Evolutionary conservation across 805 yeast genomes (phyloP), one percentile per base, ranked within the genome.

Genomic region (Yarrowia bubula): DNA sequence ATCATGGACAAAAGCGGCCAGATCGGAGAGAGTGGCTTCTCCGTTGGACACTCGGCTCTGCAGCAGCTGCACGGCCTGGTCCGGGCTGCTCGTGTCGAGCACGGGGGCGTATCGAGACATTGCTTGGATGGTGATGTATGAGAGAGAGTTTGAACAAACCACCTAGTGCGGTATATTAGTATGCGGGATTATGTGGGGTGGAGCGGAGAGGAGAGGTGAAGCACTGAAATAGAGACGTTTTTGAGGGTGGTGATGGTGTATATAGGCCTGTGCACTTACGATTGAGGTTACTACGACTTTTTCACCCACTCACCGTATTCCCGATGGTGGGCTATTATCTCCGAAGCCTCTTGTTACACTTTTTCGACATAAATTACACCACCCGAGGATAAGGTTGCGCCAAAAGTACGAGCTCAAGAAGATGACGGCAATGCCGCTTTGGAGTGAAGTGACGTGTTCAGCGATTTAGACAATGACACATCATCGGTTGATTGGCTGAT

Each of bases 121-220:
- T 28, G 38, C 53, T 17, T n/a, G 22, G 39, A 17, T 57, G 41
- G 17, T 55, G 50, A 33, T 41, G 63, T 57, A n/a, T 44, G 51
- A 32, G 18, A 33, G 32, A 43, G 51, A 58, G 64, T 58, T 43
- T 43, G 64, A 43, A 43, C n/a, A 13, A 33, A 33, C 41, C 32
- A 35, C 10, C 39, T 31, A 55, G 62, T 55, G 48, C 48, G 46
- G 47, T 51, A 51, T 51, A 51, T 51, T 51, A 51, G 58, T 14
- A 22, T 51, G 58, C 58, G 58, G 58, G 58, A 51, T 51, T 22
- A 39, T 55, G 61, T 55, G 61, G 61, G 61, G 60, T 28, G 28
- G n/a, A 14, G 14, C 10, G 35, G 38, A 9, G 7, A 10, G 32
- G 13, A 31, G 1, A 7, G 31, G 31, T 8, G 31, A 4, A 13